Evolutionary conservation across 352 stramenopile species (phyloP), one percentile per base, ranked within the genome.

Genomic region (Stramenopiles sp.): DNA sequence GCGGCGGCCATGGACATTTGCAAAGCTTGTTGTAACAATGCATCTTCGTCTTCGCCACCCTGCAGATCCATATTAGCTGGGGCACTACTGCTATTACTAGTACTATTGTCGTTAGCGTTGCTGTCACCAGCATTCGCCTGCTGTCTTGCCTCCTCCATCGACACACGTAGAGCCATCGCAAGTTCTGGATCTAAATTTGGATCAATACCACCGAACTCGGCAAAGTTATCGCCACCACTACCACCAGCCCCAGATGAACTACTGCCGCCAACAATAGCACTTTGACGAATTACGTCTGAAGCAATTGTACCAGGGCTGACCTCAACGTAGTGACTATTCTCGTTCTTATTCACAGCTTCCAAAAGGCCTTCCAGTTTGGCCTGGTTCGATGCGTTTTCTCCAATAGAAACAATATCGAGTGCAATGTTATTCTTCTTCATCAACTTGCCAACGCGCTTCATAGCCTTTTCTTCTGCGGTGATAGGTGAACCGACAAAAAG

Each of bases 391-490:
- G 98, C 94, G 30, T 97, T 83, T 81, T 99, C 95, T 30, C 96
- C 96, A 90, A 99, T 94, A 82, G 88, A 95, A 30, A 99, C 91
- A 8, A 99, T 91, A 83, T 99, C 95, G 82, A 99, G 95, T 8
- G 93, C 94, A 78, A 99, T 92, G 86, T 99, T 99, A 88, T 98
- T 98, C 89, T 99, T 99, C 88, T 99, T 99, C 67, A 98, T 89
- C 75, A 97, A 88, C 82, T 98, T 98, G 84, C 93, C 96, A 80
- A 97, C 95, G 87, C 98, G 98, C 44, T 89, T 71, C 71, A 92
- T 80, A 80, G 87, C 86, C 83, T 94, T 93, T 81, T 95, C 90
- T 83, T 96, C 92, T 76, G 95, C 92, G 8, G 88, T 88, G 80
- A 97, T 92, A 30, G 93, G 93, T 25, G 91, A 96, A 55, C 94